Base-by-base conservation (phyloP, 2,329 filamentous ascomycete species). In the Epicoccum sorghinum region DNA sequence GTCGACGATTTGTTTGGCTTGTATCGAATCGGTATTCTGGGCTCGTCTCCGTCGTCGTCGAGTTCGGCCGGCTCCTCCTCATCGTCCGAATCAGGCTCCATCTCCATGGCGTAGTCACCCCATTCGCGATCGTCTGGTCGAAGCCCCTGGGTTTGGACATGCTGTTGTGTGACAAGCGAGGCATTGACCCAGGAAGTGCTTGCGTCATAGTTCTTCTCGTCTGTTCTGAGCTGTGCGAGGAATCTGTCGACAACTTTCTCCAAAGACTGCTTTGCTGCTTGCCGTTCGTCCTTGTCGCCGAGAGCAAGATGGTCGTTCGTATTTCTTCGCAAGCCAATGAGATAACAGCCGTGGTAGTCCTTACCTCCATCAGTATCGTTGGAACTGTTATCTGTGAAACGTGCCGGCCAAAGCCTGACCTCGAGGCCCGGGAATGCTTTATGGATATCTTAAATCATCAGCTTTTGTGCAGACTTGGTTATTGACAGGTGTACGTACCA, bases 391-490 rank as follows among this genome's bases (percentile, higher is more conserved):
- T 75, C 24, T 2, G 67, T 77, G 55, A 88, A 89, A 8, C 84
- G 78, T 6, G 79, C 81, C 1, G 86, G 86, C 86, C 86, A 89
- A 22, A 89, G 83, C 18, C 84, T 80, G 1, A 82, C 79, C 41
- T 81, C 73, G 3, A 88, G 62, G 2, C 75, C 69, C 0, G 83
- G 81, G 13, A 85, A 68, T 10, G 79, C 79, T 42, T 80, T 80
- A 54, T 83, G 75, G 14, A 89, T 72, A 55, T 88, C 86, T 84
- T 32, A 4, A 3, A 22, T 1, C 24, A n/a, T 62, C n/a, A 61
- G 52, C 29, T 40, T 9, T 9, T 27, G 9, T 32, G 9, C 13
- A 5, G 12, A 22, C 1, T 32, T 22, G 13, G 9, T n/a, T 12
- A 1, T 4, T 13, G 37, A 13, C 12, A n/a, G 5, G 12, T n/a